Conservation (phyloP, 495 filamentous ascomycete species). For the Talaromyces nanjingensis region DNA sequence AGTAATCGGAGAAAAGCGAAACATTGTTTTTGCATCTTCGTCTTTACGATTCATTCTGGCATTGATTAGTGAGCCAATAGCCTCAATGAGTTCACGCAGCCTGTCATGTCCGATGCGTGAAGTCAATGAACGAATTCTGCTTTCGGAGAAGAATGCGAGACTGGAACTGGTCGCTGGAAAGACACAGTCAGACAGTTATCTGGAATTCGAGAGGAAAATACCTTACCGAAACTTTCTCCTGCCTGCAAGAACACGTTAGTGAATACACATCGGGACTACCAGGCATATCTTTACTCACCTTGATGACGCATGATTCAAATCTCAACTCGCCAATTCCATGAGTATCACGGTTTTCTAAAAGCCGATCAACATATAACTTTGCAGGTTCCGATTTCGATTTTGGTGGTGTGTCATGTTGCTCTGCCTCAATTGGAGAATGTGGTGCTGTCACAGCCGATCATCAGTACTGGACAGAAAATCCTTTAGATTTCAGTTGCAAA, state of each 20-base stretch:
- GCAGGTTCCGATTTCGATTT: background rate
- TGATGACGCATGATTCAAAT: conserved; percentile 15
- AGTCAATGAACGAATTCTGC: conserved; percentile 22
- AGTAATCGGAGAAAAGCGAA: background rate
- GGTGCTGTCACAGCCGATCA: background rate
- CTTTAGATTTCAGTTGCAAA: background rate
- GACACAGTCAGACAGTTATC: background rate
- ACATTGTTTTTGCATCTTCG: background rate
- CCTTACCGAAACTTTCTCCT: conserved; percentile 7
- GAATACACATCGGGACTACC: background rate
- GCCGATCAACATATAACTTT: conserved; percentile 18
- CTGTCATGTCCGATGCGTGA: conserved; percentile 22
- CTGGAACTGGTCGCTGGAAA: conserved; percentile 21
- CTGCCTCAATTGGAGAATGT: background rate
- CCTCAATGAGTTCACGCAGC: conserved; percentile 27
- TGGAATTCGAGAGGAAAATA: background rate
- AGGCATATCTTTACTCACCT: conserved; percentile 11
- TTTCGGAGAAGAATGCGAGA: conserved; percentile 31
- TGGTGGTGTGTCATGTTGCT: background rate
- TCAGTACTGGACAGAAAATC: background rate
- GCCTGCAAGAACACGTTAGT: background rate
- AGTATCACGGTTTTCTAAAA: conserved; percentile 12
- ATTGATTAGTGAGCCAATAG: conserved; percentile 18
- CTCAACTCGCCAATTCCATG: conserved; percentile 9
- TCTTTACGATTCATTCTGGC: conserved; percentile 9